Evolutionary conservation across 1,139 yeast genomes (phyloP).

Genomic region (Tardiomyces blankii): DNA sequence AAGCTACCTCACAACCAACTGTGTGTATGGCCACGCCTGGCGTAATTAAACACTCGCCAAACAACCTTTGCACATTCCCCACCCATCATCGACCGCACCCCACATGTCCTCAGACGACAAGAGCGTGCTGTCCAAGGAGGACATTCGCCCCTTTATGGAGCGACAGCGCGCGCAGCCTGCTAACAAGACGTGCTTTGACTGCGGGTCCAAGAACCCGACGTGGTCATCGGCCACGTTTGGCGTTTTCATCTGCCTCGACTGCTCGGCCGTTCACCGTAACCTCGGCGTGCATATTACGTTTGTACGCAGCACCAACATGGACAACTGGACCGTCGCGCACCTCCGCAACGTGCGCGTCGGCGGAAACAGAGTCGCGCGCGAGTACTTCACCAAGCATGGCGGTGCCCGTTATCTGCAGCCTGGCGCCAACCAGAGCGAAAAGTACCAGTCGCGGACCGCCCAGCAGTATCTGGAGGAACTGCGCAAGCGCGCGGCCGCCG

Average conservation of each 20-base stretch:
- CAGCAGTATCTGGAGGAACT: slow-evolving; percentile 68
- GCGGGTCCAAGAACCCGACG: slow-evolving; percentile 92
- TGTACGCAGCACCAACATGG: slow-evolving; percentile 95
- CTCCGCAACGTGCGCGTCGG: slow-evolving; percentile 86
- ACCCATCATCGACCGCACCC: too few relatives aligned
- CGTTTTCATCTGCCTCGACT: slow-evolving; percentile 88
- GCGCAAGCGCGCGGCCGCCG: slow-evolving; percentile 54
- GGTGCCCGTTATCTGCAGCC: slow-evolving; percentile 57
- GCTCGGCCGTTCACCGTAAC: slow-evolving; percentile 94
- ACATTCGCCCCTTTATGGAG: slow-evolving; percentile 47
- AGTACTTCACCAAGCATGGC: slow-evolving; percentile 72
- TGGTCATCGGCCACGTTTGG: slow-evolving; percentile 99
- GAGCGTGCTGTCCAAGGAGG: slow-evolving; percentile 43
- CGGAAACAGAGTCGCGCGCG: slow-evolving; percentile 80
- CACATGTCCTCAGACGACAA: not conserved
- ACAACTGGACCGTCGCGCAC: slow-evolving; percentile 85
- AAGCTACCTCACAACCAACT: too few relatives aligned
- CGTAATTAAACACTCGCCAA: too few relatives aligned
- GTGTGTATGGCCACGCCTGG: too few relatives aligned
- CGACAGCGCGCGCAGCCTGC: slow-evolving; percentile 55
- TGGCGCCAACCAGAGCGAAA: slow-evolving; percentile 55
- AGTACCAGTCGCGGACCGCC: slow-evolving; percentile 76
- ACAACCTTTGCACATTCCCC: too few relatives aligned
- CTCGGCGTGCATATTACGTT: slow-evolving; percentile 95
- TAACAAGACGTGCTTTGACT: slow-evolving; percentile 88